Conservation (phyloP, 2,329 filamentous ascomycete species). For the Coniochaeta ligniaria region DNA sequence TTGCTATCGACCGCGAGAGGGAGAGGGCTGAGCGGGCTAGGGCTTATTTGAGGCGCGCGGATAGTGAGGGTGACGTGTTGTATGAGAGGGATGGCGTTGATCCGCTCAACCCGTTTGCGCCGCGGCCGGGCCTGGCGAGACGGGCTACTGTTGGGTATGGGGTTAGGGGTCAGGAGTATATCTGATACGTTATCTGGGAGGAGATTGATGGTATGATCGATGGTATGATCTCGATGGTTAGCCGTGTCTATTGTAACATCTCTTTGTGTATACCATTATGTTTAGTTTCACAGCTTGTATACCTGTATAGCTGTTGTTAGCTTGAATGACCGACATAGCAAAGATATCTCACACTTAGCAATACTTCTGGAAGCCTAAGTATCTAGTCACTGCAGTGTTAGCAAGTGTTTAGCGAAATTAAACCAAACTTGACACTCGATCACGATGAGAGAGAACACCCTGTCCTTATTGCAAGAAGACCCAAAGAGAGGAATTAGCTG, state of each 20-base stretch:
- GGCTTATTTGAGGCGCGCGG: background rate
- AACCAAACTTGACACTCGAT: background rate
- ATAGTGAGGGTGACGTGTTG: background rate
- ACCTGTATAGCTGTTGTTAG: background rate
- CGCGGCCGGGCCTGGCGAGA: background rate
- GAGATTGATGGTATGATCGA: background rate
- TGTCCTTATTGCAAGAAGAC: background rate
- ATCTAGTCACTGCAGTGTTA: background rate
- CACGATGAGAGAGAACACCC: background rate
- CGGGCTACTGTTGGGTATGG: background rate
- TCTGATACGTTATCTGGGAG: background rate
- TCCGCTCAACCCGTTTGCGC: background rate
- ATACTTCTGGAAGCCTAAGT: background rate
- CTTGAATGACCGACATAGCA: background rate
- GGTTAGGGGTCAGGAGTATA: background rate
- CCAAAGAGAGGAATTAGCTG: background rate
- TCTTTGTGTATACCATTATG: background rate
- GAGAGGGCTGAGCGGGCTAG: background rate
- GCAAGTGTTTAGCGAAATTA: background rate
- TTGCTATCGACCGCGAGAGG: background rate
- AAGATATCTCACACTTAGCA: background rate
- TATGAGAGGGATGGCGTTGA: slow-evolving; percentile 1
- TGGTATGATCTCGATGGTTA: too few species aligned
- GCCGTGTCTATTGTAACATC: background rate
- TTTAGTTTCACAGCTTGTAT: background rate